A percentile compares a stretch with the other conserved stretches of the same genome.
phyloP scores from a whole-genome alignment of 2,329 filamentous ascomycete genomes.

The Didymella glomerata region DNA sequence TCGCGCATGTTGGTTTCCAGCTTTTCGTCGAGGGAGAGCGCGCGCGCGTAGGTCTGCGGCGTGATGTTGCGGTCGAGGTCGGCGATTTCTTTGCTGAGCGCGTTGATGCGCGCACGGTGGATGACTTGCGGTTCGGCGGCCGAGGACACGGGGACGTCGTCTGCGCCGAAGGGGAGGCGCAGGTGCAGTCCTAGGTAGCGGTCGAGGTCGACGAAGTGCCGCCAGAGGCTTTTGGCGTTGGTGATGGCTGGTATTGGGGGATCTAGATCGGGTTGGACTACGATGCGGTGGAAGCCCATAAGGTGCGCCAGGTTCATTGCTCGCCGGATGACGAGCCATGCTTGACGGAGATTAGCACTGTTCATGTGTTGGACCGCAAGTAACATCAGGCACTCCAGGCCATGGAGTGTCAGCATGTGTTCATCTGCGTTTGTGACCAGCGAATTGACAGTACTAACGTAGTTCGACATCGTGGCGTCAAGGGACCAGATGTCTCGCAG shows the following conservation, averaged over 20 bases:
- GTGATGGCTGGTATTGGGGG: conserved; percentile 39
- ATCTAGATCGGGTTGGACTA: conserved; percentile 29
- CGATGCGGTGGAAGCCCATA: conserved; percentile 50
- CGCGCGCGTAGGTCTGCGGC: conserved; percentile 43
- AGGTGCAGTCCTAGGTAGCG: conserved; percentile 47
- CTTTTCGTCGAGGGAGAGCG: conserved; percentile 45
- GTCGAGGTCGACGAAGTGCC: conserved; percentile 43
- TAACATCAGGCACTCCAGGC: conserved; percentile 45
- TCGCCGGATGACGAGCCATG: conserved; percentile 46
- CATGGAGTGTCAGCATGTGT: conserved; percentile 47
- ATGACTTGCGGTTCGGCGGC: conserved; percentile 31
- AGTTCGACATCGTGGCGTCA: conserved; percentile 46
- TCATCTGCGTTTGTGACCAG: conserved; percentile 46
- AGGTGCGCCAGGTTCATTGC: conserved; percentile 48
- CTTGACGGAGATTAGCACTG: conserved; percentile 42
- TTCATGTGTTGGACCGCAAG: conserved; percentile 45
- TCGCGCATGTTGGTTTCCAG: conserved; percentile 42
- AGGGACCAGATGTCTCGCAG: conserved; percentile 44
- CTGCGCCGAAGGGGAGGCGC: conserved; percentile 46
- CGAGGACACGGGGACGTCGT: conserved; percentile 40
- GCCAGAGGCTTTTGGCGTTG: conserved; percentile 43
- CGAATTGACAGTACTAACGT: conserved; percentile 42
- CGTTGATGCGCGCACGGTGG: conserved; percentile 39
- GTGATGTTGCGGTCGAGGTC: conserved; percentile 44
- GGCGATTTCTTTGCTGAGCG: conserved; percentile 35